These are phyloP conservation scores for Phaffia australis DNA, from an alignment of 768 basidiomycete genomes.

Conservation along the genomic window DNA sequence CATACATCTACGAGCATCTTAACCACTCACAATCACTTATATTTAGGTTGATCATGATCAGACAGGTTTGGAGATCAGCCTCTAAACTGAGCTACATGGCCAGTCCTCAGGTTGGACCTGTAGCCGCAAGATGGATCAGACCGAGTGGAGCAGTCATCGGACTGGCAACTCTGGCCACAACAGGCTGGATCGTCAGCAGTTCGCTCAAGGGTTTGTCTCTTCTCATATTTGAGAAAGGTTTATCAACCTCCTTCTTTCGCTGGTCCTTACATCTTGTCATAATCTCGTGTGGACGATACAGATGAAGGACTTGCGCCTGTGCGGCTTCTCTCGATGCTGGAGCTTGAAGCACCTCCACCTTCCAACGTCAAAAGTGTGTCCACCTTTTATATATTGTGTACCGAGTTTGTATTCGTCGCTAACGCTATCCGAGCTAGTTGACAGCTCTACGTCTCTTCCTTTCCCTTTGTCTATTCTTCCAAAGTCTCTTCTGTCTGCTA, in stretches of 20 bases:
- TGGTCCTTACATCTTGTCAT: neutral
- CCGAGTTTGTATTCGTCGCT: neutral
- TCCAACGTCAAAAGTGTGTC: too few species aligned
- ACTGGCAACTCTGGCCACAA: neutral
- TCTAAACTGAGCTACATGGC: neutral
- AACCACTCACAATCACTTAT: neutral
- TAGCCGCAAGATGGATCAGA: neutral
- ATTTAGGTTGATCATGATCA: neutral
- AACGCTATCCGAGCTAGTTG: slow-evolving; percentile 27
- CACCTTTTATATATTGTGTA: too few species aligned
- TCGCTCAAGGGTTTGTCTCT: too few species aligned
- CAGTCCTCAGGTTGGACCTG: neutral
- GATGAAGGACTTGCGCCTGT: too few species aligned
- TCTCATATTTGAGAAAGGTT: too few species aligned
- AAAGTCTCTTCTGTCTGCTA: slow-evolving; percentile 4
- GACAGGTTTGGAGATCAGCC: neutral
- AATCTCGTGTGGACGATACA: too few species aligned
- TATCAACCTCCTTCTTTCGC: too few species aligned
- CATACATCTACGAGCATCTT: neutral
- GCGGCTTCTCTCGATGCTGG: too few species aligned
- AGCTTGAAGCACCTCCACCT: too few species aligned
- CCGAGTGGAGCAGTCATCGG: neutral
- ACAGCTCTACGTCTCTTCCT: slow-evolving; percentile 37
- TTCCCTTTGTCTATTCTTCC: slow-evolving; percentile 32
- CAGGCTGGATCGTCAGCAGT: too few species aligned